Conservation (phyloP, 768 basidiomycete genomes). For the Termitomyces sp. region DNA sequence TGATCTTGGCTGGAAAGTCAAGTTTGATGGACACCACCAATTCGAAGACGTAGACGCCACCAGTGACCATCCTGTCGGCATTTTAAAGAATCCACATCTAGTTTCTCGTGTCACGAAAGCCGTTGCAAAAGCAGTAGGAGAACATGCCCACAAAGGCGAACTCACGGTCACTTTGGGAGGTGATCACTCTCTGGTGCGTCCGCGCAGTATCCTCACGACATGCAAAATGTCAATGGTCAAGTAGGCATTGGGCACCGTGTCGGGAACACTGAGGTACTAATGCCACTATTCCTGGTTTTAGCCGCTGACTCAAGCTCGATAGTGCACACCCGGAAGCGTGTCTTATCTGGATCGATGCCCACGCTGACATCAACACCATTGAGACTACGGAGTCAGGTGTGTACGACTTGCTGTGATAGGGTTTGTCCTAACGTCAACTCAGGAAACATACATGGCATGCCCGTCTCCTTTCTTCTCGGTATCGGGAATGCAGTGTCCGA, state of each 20-base stretch:
- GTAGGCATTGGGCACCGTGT: constrained; percentile 88
- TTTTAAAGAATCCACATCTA: constrained; percentile 83
- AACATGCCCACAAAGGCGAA: constrained; percentile 70
- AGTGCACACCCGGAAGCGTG: constrained; percentile 77
- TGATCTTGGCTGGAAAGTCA: constrained; percentile 81
- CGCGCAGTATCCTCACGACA: background rate
- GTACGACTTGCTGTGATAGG: constrained; percentile 14
- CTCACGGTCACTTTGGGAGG: constrained; percentile 92
- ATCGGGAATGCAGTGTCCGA: constrained; percentile 39
- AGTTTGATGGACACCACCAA: constrained; percentile 86
- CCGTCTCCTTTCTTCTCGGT: constrained; percentile 86
- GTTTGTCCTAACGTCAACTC: constrained; percentile 4
- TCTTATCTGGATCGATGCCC: constrained; percentile 96
- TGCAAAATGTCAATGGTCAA: constrained; percentile 4
- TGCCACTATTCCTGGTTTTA: background rate
- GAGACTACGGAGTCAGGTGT: constrained; percentile 73
- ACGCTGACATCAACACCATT: constrained; percentile 93
- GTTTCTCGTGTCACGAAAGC: constrained; percentile 80
- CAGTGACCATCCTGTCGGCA: constrained; percentile 78
- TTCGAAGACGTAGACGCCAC: constrained; percentile 69
- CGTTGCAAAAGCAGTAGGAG: constrained; percentile 73
- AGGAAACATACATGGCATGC: constrained; percentile 99
- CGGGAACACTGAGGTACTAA: constrained; percentile 73
- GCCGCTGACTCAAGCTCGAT: background rate
- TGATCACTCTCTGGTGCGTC: constrained; percentile 85